Conservation (phyloP, 345 rosid species). For the Eucalyptus curtisii region DNA sequence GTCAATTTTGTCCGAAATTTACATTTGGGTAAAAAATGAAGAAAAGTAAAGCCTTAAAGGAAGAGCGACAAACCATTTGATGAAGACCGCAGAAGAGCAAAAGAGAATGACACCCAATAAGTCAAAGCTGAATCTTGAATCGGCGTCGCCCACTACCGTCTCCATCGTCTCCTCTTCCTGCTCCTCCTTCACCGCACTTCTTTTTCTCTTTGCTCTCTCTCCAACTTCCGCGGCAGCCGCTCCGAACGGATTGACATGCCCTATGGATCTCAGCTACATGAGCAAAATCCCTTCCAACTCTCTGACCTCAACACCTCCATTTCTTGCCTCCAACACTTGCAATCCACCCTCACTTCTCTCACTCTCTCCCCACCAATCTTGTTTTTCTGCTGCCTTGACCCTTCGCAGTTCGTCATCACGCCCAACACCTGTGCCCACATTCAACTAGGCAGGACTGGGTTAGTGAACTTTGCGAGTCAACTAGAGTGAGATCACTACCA, state of each 20-base stretch:
- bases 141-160: neutral
- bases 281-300: conserved; percentile 67
- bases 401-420: conserved; percentile 30
- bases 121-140: neutral
- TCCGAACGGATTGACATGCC: conserved; percentile 15
- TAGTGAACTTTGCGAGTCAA: conserved; percentile 24
- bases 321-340: conserved; percentile 52
- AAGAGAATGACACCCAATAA: neutral
- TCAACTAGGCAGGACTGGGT: conserved; percentile 47
- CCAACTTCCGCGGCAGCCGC: neutral
- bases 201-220: neutral
- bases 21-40: too few relatives aligned
- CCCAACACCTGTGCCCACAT: conserved; percentile 45
- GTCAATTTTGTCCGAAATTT: too few relatives aligned
- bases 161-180: neutral
- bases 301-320: conserved; percentile 32
- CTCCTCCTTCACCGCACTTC: neutral
- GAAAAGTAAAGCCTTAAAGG: too few relatives aligned
- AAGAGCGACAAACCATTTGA: too few relatives aligned
- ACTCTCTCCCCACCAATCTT: conserved; percentile 26
- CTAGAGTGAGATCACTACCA: neutral
- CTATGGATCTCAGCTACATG: conserved; percentile 51
- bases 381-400: conserved; percentile 42
- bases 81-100: neutral
- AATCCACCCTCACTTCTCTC: conserved; percentile 33